Conservation (phyloP, 1,284 basidiomycete genomes). For the Naganishia albida region DNA sequence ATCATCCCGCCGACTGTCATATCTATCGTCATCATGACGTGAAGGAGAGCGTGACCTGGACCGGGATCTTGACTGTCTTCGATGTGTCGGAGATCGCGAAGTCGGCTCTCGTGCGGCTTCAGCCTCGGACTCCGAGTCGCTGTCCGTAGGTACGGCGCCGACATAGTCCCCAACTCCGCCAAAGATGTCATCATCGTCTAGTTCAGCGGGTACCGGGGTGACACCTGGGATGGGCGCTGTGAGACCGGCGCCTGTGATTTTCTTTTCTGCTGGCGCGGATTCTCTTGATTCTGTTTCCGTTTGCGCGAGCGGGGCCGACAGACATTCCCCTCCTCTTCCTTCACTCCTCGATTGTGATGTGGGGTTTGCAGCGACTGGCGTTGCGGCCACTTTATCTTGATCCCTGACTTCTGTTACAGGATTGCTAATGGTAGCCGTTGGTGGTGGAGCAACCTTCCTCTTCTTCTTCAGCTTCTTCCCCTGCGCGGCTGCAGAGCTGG, state of each 20-base stretch:
- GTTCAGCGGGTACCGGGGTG: constrained; percentile 37
- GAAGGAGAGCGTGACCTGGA: constrained; percentile 20
- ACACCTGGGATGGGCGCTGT: constrained; percentile 17
- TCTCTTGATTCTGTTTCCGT: not conserved
- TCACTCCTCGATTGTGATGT: too few species aligned
- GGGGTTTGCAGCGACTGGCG: too few species aligned
- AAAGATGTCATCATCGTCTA: constrained; percentile 69
- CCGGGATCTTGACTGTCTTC: constrained; percentile 15
- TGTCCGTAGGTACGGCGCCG: constrained; percentile 57
- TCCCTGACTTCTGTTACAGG: too few species aligned
- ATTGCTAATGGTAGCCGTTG: constrained; percentile 23
- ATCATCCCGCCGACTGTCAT: constrained; percentile 12
- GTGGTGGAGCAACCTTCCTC: constrained; percentile 41
- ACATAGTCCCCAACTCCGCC: constrained; percentile 80
- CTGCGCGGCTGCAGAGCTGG: constrained; percentile 38
- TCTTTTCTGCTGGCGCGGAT: not conserved
- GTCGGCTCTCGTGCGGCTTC: constrained; percentile 6
- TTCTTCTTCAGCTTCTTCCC: constrained; percentile 39
- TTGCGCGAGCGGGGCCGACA: not conserved
- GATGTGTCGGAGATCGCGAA: not conserved
- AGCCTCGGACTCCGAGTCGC: constrained; percentile 1
- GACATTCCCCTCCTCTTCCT: not conserved
- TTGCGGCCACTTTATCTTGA: not conserved
- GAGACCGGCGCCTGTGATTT: not conserved
- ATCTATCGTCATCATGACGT: constrained; percentile 12